Conservation (phyloP, 108 stramenopile genomes). For the Cyclostephanos invisitatus region DNA sequence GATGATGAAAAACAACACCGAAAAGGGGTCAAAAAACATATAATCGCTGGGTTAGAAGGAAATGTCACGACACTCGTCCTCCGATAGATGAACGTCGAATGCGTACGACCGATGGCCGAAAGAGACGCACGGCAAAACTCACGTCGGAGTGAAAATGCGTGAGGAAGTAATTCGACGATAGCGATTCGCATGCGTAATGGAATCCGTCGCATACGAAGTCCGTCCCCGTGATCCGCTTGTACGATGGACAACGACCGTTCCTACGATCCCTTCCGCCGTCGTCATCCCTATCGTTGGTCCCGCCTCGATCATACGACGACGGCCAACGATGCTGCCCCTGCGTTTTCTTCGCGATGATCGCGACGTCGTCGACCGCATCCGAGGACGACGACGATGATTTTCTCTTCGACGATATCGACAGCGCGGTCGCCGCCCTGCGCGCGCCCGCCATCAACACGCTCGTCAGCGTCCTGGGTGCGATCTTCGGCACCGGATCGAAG, state of each 20-base stretch:
- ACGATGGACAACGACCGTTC: conserved; percentile 55
- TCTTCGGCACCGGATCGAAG: conserved; percentile 24
- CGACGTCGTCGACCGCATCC: background rate
- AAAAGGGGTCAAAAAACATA: background rate
- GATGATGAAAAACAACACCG: background rate
- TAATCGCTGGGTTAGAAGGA: too few relatives aligned
- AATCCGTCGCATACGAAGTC: conserved; percentile 75
- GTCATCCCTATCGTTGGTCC: background rate
- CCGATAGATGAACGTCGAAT: too few relatives aligned
- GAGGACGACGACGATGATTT: conserved; percentile 5
- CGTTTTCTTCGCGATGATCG: too few relatives aligned
- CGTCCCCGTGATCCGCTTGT: conserved; percentile 81
- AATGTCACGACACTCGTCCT: too few relatives aligned
- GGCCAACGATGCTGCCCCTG: background rate
- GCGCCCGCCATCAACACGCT: conserved; percentile 55
- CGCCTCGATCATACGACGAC: conserved; percentile 6
- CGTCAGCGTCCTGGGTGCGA: conserved; percentile 39
- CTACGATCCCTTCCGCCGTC: conserved; percentile 24
- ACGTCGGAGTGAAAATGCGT: conserved; percentile 69
- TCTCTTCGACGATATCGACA: background rate
- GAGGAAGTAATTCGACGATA: conserved; percentile 83
- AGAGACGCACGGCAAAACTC: background rate
- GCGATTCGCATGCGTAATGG: conserved; percentile 28
- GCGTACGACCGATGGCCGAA: too few relatives aligned
- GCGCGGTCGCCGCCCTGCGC: conserved; percentile 39